Evolutionary conservation across 2,329 filamentous ascomycete genomes (phyloP), one percentile per base, ranked within the genome.

Genomic region (Aspergillus sp.): DNA sequence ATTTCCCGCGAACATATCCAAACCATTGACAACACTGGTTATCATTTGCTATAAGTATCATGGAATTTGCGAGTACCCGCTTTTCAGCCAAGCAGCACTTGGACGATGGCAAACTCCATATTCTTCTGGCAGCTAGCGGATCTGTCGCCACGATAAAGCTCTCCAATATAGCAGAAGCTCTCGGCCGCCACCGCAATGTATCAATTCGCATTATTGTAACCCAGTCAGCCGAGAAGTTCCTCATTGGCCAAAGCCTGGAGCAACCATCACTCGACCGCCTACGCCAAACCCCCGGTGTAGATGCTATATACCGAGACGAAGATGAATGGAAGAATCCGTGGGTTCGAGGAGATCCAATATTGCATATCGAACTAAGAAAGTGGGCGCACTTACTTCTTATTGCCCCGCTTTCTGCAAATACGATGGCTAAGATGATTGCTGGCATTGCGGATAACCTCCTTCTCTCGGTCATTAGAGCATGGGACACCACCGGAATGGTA

Each of bases 81-180:
- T 67, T 67, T 42, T 59, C 58, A 15, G 65, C 61, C 2, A 56
- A 65, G 50, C 34, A 65, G 12, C 47, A 62, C 47, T 41, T 62
- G 20, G 34, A 68, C 44, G 69, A 71, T 37, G 60, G 59, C 33
- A 72, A 69, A 40, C 59, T 60, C 3, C 69, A 72, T 56, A 61
- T 72, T 7, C 57, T 91, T 15, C 80, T 91, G 42, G 86, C 84
- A 39, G 85, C 86, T 40, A 87, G 83, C 33, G 88, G 88, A 49
- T 88, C 89, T 1, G 91, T 96, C n/a, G 93, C 93, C 13, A 91
- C 90, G 6, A 96, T 96, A 69, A 97, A 97, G 71, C 78, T 91
- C 3, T 86, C 86, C 2, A 78, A 83, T 40, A 90, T 93, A 63
- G 79, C 89, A 58, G 59, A 71, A 42, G 65, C 75, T 1, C 66